Percentiles rank a stretch among this genome's conserved stretches.
These are phyloP conservation scores for Auricularia auricula-judae DNA, from an alignment of 768 basidiomycete genomes.

Conservation along the genomic window DNA sequence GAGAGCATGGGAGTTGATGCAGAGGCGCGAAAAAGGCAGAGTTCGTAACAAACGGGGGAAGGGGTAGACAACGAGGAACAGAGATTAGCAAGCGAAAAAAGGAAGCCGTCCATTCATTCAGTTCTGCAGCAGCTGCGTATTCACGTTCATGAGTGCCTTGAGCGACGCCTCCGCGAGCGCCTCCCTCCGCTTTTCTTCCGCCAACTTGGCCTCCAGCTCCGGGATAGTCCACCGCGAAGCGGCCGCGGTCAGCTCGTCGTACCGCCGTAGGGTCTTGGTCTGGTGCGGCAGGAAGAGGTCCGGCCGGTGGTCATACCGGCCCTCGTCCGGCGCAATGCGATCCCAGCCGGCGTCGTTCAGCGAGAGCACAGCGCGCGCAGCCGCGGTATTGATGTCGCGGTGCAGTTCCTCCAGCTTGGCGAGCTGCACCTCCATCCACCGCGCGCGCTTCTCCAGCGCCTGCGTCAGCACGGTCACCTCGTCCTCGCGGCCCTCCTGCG, in stretches of 20 bases:
- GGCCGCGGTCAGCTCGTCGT: constrained; percentile 52
- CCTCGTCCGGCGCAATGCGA: constrained; percentile 25
- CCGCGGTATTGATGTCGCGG: constrained; percentile 82
- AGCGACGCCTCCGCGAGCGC: constrained; percentile 66
- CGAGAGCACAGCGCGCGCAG: constrained; percentile 67
- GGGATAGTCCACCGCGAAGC: constrained; percentile 48
- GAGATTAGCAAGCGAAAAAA: not conserved
- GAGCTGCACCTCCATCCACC: constrained; percentile 89
- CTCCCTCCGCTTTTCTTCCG: constrained; percentile 58
- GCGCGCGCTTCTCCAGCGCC: constrained; percentile 77
- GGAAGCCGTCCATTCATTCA: constrained; percentile 32
- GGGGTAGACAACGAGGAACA: not conserved
- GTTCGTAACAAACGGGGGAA: no score
- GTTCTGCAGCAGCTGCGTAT: constrained; percentile 3
- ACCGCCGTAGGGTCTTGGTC: constrained; percentile 55
- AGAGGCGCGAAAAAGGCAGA: no score
- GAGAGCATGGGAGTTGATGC: no score
- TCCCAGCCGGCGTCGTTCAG: constrained; percentile 87
- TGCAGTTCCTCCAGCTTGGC: constrained; percentile 84
- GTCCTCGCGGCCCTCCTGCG: constrained; percentile 56
- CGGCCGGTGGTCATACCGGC: constrained; percentile 8
- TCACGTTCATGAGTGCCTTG: constrained; percentile 53
- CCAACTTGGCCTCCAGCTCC: constrained; percentile 66
- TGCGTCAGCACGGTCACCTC: constrained; percentile 77
- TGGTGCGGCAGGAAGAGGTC: constrained; percentile 48